A percentile compares a stretch with the other conserved stretches of the same genome.
These are phyloP conservation scores for Speleostelium caveatum DNA, from an alignment of 78 protist species.

Conservation along the genomic window DNA sequence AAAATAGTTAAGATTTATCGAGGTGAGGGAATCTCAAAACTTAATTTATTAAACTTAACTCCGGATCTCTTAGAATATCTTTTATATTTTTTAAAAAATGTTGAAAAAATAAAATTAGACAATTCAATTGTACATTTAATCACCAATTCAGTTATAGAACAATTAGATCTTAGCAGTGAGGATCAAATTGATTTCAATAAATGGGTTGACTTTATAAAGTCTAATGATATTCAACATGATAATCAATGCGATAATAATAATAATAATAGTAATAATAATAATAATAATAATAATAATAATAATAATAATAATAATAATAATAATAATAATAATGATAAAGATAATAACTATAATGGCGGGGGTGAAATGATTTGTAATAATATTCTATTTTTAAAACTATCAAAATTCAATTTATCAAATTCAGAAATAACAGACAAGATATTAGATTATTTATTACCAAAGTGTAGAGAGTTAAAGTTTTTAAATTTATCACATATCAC, in stretches of 20 bases:
- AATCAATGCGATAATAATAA: background rate
- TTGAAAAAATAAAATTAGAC: conserved; percentile 13
- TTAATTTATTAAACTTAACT: background rate
- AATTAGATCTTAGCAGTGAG: conserved; percentile 25
- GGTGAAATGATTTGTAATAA: background rate
- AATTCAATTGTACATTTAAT: conserved; percentile 7
- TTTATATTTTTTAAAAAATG: conserved; percentile 3
- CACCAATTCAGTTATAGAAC: background rate
- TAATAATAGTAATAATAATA: conserved; percentile 10
- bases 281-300: conserved; percentile 1
- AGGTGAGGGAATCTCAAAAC: background rate
- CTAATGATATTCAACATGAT: background rate
- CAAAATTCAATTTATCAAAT: background rate
- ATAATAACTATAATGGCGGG: background rate
- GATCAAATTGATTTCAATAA: background rate
- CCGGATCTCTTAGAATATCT: conserved; percentile 25
- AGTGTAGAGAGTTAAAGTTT: background rate
- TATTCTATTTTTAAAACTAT: too few species aligned
- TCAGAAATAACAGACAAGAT: background rate
- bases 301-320: background rate
- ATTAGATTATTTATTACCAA: background rate
- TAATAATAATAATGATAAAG: background rate
- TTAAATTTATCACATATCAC: conserved; percentile 45
- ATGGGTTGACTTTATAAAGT: background rate
- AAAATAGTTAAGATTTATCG: background rate